phyloP scores from a whole-genome alignment of 495 filamentous ascomycete genomes.

The Aspergillus steynii region DNA sequence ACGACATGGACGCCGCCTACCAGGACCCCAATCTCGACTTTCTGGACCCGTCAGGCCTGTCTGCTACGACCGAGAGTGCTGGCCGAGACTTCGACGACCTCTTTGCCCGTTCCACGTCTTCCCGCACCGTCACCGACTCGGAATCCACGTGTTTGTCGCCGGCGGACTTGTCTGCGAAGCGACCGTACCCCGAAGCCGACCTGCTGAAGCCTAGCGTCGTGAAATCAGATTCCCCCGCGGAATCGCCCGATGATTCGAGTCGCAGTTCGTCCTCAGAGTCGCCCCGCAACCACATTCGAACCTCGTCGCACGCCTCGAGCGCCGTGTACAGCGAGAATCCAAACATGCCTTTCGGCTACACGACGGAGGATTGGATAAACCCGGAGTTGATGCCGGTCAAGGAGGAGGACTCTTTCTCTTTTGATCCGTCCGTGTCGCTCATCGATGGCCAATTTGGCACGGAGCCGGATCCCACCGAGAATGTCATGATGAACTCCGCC shows the following conservation, averaged over 20 bases:
- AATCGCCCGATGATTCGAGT: slow-evolving; percentile 45
- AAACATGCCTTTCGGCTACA: slow-evolving; percentile 34
- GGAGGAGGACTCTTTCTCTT: slow-evolving; percentile 41
- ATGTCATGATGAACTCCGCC: slow-evolving; percentile 57
- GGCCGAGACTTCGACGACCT: slow-evolving; percentile 49
- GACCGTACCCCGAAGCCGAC: slow-evolving; percentile 36
- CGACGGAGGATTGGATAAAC: slow-evolving; percentile 44
- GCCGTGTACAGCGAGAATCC: slow-evolving; percentile 43
- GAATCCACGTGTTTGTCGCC: slow-evolving; percentile 34
- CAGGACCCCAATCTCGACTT: slow-evolving; percentile 46
- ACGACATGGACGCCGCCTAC: slow-evolving; percentile 47
- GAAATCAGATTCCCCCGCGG: slow-evolving; percentile 42
- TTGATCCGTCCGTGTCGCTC: slow-evolving; percentile 38
- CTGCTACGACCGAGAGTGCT: slow-evolving; percentile 38
- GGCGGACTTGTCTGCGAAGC: slow-evolving; percentile 30
- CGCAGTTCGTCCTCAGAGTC: slow-evolving; percentile 48
- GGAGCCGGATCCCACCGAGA: slow-evolving; percentile 55
- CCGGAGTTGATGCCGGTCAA: slow-evolving; percentile 41
- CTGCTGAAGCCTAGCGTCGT: slow-evolving; percentile 36
- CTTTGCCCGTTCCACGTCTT: slow-evolving; percentile 35
- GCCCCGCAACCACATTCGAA: slow-evolving; percentile 41
- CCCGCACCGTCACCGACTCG: slow-evolving; percentile 29
- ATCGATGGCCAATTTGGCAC: slow-evolving; percentile 33
- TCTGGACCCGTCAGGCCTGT: slow-evolving; percentile 37
- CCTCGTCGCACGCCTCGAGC: slow-evolving; percentile 41